phyloP scores from a whole-genome alignment of 164 flowering plant genomes.

The Vitis vinifera region DNA sequence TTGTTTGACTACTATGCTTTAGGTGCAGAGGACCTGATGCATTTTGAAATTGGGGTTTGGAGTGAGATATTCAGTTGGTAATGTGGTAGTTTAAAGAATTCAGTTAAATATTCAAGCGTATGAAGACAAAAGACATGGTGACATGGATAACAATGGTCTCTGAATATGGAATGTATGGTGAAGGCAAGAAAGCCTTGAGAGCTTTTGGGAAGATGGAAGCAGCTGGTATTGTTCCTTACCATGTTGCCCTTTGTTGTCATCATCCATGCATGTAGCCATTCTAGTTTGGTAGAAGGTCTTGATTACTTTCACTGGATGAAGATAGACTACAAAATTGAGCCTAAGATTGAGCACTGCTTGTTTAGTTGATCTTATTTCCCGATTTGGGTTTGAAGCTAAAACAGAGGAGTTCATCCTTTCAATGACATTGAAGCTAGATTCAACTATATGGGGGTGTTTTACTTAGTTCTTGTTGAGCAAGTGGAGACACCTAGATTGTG shows the following conservation, averaged over 20 bases:
- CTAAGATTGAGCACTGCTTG: slow-evolving; percentile 49
- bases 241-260: slow-evolving; percentile 36
- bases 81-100: slow-evolving; percentile 42
- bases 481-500: slow-evolving; percentile 24
- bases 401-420: slow-evolving; percentile 37
- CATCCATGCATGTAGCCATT: slow-evolving; percentile 49
- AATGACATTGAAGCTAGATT: slow-evolving; percentile 49
- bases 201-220: slow-evolving; percentile 34
- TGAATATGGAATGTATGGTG: slow-evolving; percentile 47
- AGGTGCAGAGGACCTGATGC: not conserved
- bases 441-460: slow-evolving; percentile 44
- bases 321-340: slow-evolving; percentile 23
- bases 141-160: slow-evolving; percentile 47
- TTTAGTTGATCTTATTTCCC: slow-evolving; percentile 42
- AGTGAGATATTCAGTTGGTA: slow-evolving; percentile 38
- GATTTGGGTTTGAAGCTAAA: slow-evolving; percentile 27
- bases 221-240: slow-evolving; percentile 34
- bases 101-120: slow-evolving; percentile 35
- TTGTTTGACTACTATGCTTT: no score
- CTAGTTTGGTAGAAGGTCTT: slow-evolving; percentile 45
- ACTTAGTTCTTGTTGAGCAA: slow-evolving; percentile 41
- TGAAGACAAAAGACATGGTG: slow-evolving; percentile 48
- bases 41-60: slow-evolving; percentile 43
- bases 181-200: slow-evolving; percentile 39
- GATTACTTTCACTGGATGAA: slow-evolving; percentile 31